Conservation (phyloP, 306 rosid genomes). For the Acacia confusa region DNA sequence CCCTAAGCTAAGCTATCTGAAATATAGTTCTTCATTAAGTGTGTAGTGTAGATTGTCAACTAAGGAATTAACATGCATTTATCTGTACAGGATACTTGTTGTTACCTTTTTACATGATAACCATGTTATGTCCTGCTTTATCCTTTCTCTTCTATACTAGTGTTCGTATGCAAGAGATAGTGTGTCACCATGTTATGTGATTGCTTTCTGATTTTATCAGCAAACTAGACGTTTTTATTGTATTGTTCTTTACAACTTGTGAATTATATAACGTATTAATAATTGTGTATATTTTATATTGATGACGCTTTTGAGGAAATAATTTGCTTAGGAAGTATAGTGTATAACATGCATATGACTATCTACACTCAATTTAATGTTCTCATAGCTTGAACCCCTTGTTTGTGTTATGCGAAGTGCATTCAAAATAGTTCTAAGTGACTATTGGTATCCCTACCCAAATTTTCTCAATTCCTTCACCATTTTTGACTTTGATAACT, state of each 20-base stretch:
- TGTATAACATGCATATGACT: not conserved
- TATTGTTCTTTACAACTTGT: not conserved
- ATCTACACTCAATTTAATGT: not conserved
- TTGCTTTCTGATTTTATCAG: not conserved
- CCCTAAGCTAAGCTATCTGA: not conserved
- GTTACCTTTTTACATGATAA: not conserved
- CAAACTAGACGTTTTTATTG: not conserved
- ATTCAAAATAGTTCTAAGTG: too few relatives aligned
- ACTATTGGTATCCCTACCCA: too few relatives aligned
- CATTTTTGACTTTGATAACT: too few relatives aligned
- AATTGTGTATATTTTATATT: not conserved
- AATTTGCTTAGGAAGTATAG: not conserved
- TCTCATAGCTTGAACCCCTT: not conserved
- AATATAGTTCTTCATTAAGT: not conserved
- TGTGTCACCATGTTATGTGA: not conserved
- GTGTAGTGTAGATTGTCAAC: not conserved
- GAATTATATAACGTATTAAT: not conserved
- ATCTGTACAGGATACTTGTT: not conserved
- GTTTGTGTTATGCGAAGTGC: too few relatives aligned
- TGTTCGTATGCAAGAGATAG: not conserved
- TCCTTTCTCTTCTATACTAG: not conserved
- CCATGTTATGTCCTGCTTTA: not conserved
- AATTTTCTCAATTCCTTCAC: too few relatives aligned
- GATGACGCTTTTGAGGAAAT: not conserved
- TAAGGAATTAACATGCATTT: not conserved